Base-by-base conservation (phyloP, 2,329 filamentous ascomycete genomes). In the Salinomyces thailandicus region DNA sequence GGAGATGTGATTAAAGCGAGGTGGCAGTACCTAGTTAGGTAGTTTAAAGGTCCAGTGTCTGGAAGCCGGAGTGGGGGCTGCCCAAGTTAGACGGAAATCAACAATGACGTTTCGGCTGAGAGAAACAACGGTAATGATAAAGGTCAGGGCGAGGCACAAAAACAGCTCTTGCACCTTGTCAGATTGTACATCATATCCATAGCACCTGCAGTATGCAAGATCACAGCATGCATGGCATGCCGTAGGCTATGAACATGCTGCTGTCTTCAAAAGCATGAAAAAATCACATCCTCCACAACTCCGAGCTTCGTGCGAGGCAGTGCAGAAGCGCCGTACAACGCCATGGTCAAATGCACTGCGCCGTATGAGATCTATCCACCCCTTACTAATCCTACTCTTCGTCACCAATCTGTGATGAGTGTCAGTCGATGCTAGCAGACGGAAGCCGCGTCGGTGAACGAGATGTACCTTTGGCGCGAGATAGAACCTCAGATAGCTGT, bases 401-500 rank as follows among this genome's bases (percentile, higher is more conserved):
- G 49, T 79, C 75, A 48, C 75, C 81, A 56, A 85, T 85, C 81
- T 85, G 26, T 18, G 14, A 35, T 15, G 33, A n/a, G 26, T 28
- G 33, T 35, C 24, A 35, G 33, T 22, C 9, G 11, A 14, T 26
- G 22, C 22, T n/a, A n/a, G n/a, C n/a, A n/a, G n/a, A n/a, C n/a
- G n/a, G n/a, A n/a, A n/a, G n/a, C n/a, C n/a, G n/a, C n/a, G n/a
- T n/a, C n/a, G n/a, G n/a, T n/a, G n/a, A 14, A 22, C 14, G 18
- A 18, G n/a, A 58, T 73, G 42, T 67, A 91, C 91, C 86, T 98
- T 98, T 48, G 91, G 91, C 48, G 91, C 91, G 53, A 98, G 77
- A 67, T 96, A 98, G 76, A 96, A 98, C 57, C 89, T 78, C 64
- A 98, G 67, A 63, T 91, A 91, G 63, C 85, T 91, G 68, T 77